Conservation (phyloP, 2,329 filamentous ascomycete species). For the Ceratocystis diversiconidia region DNA sequence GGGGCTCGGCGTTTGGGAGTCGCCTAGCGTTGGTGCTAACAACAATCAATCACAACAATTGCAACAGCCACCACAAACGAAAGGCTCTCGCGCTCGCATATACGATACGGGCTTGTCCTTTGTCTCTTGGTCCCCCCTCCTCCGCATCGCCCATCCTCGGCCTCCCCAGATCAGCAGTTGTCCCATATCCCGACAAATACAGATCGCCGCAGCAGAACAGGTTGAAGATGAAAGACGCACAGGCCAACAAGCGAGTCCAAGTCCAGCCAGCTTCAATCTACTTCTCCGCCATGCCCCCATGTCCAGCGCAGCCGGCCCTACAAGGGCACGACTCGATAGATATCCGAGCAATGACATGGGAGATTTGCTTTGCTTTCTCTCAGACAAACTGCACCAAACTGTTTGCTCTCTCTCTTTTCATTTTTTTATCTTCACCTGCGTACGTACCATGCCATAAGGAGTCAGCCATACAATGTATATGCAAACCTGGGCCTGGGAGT, state of each 20-base stretch:
- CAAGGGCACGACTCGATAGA: no score
- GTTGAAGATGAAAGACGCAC: neutral
- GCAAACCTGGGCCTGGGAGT: neutral
- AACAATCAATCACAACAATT: neutral
- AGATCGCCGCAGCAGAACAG: neutral
- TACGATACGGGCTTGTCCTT: neutral
- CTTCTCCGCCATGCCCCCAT: no score
- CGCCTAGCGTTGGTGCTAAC: neutral
- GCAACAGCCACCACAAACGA: neutral
- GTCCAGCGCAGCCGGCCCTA: no score
- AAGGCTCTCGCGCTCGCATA: neutral
- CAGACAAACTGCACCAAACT: neutral
- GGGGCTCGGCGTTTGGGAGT: neutral
- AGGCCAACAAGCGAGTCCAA: neutral
- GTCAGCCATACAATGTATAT: neutral
- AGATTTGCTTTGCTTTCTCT: no score
- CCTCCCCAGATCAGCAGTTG: neutral
- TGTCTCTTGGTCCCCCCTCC: neutral
- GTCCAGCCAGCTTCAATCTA: no score
- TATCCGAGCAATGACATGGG: no score
- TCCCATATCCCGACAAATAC: neutral
- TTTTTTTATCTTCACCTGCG: neutral
- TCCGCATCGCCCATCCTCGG: neutral
- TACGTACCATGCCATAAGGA: neutral
- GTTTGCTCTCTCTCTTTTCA: neutral